Percentiles rank a stretch among this genome's conserved stretches.
These are phyloP conservation scores for Vigna reflexopilosa DNA, from an alignment of 306 rosid genomes.

Conservation along the genomic window DNA sequence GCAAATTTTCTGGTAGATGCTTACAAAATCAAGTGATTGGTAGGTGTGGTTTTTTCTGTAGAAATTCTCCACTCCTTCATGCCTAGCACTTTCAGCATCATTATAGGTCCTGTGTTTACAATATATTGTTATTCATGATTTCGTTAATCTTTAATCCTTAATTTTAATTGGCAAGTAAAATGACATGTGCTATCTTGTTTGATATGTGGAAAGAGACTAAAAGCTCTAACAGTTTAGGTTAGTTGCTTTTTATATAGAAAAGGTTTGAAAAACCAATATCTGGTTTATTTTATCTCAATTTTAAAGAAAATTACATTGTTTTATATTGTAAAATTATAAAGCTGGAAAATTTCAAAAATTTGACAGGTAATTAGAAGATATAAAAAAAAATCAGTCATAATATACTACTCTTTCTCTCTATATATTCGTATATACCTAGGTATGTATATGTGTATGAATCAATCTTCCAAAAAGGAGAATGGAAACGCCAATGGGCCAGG, in stretches of 20 bases:
- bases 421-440: too few relatives aligned
- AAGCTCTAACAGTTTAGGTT: neutral
- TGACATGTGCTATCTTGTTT: neutral
- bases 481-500: conserved; percentile 11
- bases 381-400: too few relatives aligned
- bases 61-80: conserved; percentile 68
- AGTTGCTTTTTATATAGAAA: neutral
- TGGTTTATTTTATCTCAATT: neutral
- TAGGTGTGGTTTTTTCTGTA: conserved; percentile 68
- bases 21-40: conserved; percentile 74
- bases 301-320: too few relatives aligned
- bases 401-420: too few relatives aligned
- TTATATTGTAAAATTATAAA: too few relatives aligned
- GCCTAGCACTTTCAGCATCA: conserved; percentile 70
- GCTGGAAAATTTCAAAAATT: too few relatives aligned
- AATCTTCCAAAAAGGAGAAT: too few relatives aligned
- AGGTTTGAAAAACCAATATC: too few relatives aligned
- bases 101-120: conserved; percentile 59
- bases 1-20: conserved; percentile 22
- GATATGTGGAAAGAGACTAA: neutral
- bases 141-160: neutral
- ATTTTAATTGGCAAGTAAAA: neutral
- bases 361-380: too few relatives aligned
- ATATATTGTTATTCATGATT: neutral
- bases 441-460: too few relatives aligned